A percentile compares a stretch with the other conserved stretches of the same genome.
phyloP scores from a whole-genome alignment of 139 green algal species.

The Spirogloea muscicola region DNA sequence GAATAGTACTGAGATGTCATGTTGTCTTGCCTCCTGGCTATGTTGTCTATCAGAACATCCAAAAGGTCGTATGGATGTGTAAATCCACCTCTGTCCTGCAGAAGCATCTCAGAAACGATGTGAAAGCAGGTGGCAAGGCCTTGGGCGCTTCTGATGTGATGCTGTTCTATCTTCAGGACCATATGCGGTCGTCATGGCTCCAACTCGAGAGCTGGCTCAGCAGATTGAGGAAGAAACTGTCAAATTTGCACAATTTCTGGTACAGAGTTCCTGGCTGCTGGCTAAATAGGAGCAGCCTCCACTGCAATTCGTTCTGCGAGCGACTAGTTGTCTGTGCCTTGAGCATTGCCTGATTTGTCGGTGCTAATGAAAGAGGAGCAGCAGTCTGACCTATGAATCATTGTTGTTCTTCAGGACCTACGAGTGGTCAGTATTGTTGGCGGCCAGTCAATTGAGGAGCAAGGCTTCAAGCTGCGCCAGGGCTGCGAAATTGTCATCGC shows the following conservation, averaged over 20 bases:
- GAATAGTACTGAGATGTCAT: no score
- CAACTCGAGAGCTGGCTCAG: conserved; percentile 72
- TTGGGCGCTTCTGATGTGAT: conserved; percentile 24
- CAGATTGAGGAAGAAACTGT: conserved; percentile 83
- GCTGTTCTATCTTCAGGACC: conserved; percentile 68
- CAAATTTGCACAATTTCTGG: conserved; percentile 69
- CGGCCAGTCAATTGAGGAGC: conserved; percentile 93
- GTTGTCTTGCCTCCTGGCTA: no score
- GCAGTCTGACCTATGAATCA: background rate
- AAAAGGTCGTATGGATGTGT: no score
- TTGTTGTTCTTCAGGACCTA: conserved; percentile 58
- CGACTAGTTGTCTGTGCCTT: no score
- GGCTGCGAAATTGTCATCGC: conserved; percentile 95
- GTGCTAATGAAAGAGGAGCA: background rate
- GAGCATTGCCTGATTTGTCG: no score
- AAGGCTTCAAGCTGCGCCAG: conserved; percentile 78
- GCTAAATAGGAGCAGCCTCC: no score
- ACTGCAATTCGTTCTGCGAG: no score
- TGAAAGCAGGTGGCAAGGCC: no score
- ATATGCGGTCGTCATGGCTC: conserved; percentile 92
- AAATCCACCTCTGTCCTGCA: no score
- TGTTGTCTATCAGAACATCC: no score
- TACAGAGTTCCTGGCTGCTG: no score
- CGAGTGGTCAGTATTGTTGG: conserved; percentile 86
- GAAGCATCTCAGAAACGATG: no score